Evolutionary conservation across 2,329 filamentous ascomycete genomes (phyloP), one percentile per base, ranked within the genome.

Genomic region (Fusarium chaquense): DNA sequence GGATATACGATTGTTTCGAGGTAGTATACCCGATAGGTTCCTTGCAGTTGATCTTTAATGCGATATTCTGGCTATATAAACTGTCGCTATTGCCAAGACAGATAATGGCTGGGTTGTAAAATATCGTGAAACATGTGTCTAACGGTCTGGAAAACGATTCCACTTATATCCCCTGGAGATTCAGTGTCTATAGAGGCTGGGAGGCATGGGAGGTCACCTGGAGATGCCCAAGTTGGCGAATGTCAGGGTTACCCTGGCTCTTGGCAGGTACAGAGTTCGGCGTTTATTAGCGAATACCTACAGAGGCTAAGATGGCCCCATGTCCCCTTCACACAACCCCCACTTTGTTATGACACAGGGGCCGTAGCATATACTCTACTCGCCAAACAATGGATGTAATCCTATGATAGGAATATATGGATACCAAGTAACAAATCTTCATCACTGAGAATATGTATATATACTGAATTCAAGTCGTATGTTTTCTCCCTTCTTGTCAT

Each of bases 271-370:
- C 36, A 20, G 15, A 38, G n/a, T 20, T 38, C 11, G 36, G 36
- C 36, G 12, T 40, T 40, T 36, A 36, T 40, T 35, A 40, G 36
- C n/a, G 36, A 40, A 40, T 22, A 7, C 20, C 36, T 40, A 40
- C 33, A 35, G 33, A 35, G 16, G 32, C 15, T 16, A 33, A 46
- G 38, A 36, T 51, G 40, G 40, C 38, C 64, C 28, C 38, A 20
- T 53, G 35, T 32, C 69, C 54, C 61, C 54, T 71, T 73, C 62
- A 61, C 58, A 58, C 65, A 57, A 13, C 44, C 44, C 52, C 71
- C 61, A 63, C 71, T 67, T 45, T 53, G 40, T 24, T 58, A 60
- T 74, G 72, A 73, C 54, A 74, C 72, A 70, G 58, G 58, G 41
- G 28, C 58, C 28, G 72, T 74, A 70, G 62, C 70, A 74, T 59